Evolutionary conservation across 257 asterid species (phyloP), one percentile per base, ranked within the genome.

Genomic region (Echium plantagineum): DNA sequence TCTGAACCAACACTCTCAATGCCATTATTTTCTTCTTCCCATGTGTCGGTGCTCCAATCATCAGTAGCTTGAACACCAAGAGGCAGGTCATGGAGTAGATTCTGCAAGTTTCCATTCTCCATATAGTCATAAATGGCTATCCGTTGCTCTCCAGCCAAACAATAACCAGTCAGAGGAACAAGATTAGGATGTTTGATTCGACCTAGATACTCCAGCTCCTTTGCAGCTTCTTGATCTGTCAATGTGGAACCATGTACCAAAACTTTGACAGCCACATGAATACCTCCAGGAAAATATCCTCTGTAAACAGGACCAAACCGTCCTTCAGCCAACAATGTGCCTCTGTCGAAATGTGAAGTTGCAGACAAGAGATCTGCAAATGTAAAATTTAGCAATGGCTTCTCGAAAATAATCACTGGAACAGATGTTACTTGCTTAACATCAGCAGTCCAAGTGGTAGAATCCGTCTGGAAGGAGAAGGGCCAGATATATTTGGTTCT

Each of bases 141-240:
- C 80, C 94, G 76, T 57, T 88, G 96, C 7, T 88, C 96, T 7
- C 96, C 96, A 42, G 96, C 96, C 73, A 88, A 71, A 78, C 96
- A 88, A 42, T 79, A 88, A 30, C 96, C 96, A 0, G 88, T 81
- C 31, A 88, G 56, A 4, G 94, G 94, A 24, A 88, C 96, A 10
- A 88, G 89, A 75, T 88, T 88, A 0, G 94, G 93, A 46, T 88
- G 96, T 67, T 81, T 88, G 24, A 88, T 83, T 42, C 90, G 72
- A 32, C 96, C 96, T 8, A 88, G 90, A 74, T 83, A 80, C 77
- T 88, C 96, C 0, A 88, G 79, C 61, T 85, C 96, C 64, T 73
- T 78, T 3, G 88, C 94, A 22, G 96, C 94, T 77, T 88, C 94
- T 17, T 81, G 80, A 60, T 88, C 96, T 1, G 94, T 75, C 86